These are phyloP conservation scores for Aegilops longissima DNA, from an alignment of 176 grass and related monocot genomes.

Conservation along the genomic window DNA sequence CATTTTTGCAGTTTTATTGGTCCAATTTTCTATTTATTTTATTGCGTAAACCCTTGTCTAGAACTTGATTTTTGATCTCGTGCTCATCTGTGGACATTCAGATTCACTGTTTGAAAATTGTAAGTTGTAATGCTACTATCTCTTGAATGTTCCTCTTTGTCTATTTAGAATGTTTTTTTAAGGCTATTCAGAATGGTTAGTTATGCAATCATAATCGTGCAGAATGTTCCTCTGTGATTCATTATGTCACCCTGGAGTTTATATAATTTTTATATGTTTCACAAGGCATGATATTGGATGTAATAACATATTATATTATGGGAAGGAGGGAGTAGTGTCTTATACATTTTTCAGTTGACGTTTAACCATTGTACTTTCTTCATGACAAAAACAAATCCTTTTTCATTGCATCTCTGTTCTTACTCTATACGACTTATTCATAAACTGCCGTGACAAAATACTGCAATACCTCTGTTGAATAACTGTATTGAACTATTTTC, in stretches of 20 bases:
- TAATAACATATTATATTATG: too few relatives aligned
- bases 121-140: constrained; percentile 24
- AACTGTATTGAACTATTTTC: too few relatives aligned
- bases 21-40: constrained; percentile 24
- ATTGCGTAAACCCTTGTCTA: not conserved
- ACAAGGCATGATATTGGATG: not conserved
- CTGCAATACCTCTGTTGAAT: too few relatives aligned
- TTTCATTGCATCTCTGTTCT: not conserved
- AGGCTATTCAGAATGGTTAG: not conserved
- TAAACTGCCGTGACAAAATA: too few relatives aligned
- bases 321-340: not conserved
- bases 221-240: not conserved
- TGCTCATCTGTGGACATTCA: constrained; percentile 5
- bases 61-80: constrained; percentile 1
- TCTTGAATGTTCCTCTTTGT: not conserved
- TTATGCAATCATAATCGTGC: not conserved
- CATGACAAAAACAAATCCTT: not conserved
- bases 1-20: constrained; percentile 16
- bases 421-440: too few relatives aligned
- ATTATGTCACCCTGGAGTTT: constrained; percentile 9
- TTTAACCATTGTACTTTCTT: not conserved
- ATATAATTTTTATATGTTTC: not conserved
- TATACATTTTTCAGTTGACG: not conserved
- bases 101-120: constrained; percentile 21
- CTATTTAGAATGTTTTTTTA: not conserved